Evolutionary conservation across 2,329 filamentous ascomycete species (phyloP).

Genomic region (Claviceps cyperi): DNA sequence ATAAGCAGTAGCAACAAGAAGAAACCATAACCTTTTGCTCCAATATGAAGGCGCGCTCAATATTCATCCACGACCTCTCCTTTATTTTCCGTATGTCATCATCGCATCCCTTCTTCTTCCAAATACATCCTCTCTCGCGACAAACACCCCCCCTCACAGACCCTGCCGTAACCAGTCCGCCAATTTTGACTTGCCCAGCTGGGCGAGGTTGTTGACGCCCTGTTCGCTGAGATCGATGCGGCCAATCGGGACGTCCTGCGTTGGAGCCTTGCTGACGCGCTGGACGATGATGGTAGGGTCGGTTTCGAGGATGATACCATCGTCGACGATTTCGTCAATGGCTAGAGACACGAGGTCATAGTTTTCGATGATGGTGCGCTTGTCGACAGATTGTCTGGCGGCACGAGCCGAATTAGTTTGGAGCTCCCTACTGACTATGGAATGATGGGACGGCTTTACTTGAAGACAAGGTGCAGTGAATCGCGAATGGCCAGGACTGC

Average conservation of each 20-base stretch:
- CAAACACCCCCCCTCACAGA: slow-evolving; percentile 31
- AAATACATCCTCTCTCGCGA: neutral
- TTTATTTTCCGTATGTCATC: neutral
- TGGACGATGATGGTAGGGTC: slow-evolving; percentile 90
- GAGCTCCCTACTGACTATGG: neutral
- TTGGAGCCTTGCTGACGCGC: slow-evolving; percentile 80
- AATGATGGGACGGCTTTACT: slow-evolving; percentile 42
- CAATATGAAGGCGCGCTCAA: neutral
- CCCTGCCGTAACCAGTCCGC: slow-evolving; percentile 84
- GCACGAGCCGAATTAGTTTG: slow-evolving; percentile 4
- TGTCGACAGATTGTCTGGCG: slow-evolving; percentile 80
- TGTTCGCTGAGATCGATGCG: slow-evolving; percentile 93
- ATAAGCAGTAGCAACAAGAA: neutral
- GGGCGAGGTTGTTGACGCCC: slow-evolving; percentile 83
- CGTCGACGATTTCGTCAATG: slow-evolving; percentile 89
- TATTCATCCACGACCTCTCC: neutral
- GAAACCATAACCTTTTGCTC: neutral
- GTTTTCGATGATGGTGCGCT: slow-evolving; percentile 95
- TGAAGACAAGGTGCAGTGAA: slow-evolving; percentile 78
- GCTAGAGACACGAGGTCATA: slow-evolving; percentile 91
- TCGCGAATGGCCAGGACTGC: slow-evolving; percentile 85
- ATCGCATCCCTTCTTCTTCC: neutral
- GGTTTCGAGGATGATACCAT: slow-evolving; percentile 93
- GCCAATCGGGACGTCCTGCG: slow-evolving; percentile 82
- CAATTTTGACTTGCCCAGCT: slow-evolving; percentile 83